Percentiles rank a stretch among this genome's conserved stretches.
Conservation (phyloP, 371 early-diverging fungal species). For the Lichtheimia hyalospora region DNA sequence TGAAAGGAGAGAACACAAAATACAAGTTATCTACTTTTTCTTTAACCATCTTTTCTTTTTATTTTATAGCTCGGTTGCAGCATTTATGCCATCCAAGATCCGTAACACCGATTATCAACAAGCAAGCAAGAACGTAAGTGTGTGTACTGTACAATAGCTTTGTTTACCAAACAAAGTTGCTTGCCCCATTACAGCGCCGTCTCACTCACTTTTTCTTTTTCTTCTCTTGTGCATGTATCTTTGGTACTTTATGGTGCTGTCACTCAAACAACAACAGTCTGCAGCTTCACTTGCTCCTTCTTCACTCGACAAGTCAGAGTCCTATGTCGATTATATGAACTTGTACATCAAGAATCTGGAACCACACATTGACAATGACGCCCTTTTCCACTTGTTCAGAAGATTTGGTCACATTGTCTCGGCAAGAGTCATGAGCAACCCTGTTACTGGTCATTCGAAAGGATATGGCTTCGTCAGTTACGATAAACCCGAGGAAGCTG, state of each 20-base stretch:
- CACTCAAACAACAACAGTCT: conserved; percentile 7
- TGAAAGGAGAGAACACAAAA: too few relatives aligned
- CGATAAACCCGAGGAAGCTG: conserved; percentile 37
- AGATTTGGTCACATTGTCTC: conserved; percentile 42
- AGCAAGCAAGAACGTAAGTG: conserved; percentile 17
- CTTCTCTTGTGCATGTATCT: conserved; percentile 8
- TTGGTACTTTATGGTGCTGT: conserved; percentile 10
- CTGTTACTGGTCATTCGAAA: conserved; percentile 39
- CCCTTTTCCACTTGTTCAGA: conserved; percentile 36
- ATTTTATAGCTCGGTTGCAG: conserved; percentile 9
- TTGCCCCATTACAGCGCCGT: neutral
- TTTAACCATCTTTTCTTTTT: neutral
- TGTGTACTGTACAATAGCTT: conserved; percentile 1
- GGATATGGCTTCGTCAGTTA: conserved; percentile 48
- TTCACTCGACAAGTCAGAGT: conserved; percentile 9
- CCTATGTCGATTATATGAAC: conserved; percentile 27
- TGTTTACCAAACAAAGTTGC: conserved; percentile 19
- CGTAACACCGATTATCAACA: conserved; percentile 4
- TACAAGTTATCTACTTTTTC: neutral
- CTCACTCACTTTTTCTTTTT: conserved; percentile 5
- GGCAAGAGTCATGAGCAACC: conserved; percentile 42
- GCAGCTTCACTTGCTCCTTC: conserved; percentile 1
- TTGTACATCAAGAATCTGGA: conserved; percentile 47
- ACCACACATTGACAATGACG: conserved; percentile 28
- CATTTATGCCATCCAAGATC: conserved; percentile 16